These are phyloP conservation scores for Entrophospora sp. DNA, from an alignment of 192 early-diverging fungal species.

Conservation along the genomic window DNA sequence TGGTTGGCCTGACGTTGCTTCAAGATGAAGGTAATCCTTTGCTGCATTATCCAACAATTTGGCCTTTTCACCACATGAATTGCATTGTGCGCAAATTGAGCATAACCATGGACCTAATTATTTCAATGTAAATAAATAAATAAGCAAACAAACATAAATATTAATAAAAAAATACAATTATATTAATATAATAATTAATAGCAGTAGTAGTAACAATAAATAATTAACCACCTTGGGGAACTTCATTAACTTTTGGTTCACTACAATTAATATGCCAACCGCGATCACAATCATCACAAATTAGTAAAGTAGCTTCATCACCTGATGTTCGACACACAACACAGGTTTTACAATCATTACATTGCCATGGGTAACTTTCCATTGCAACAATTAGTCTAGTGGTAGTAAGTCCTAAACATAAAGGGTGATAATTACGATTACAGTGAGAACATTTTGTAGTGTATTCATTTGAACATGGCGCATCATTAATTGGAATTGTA, in stretches of 20 bases:
- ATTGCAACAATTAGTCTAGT: constrained; percentile 39
- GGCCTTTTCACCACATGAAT: constrained; percentile 36
- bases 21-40: constrained; percentile 32
- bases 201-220: background rate
- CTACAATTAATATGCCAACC: constrained; percentile 54
- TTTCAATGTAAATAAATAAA: background rate
- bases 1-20: constrained; percentile 21
- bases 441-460: constrained; percentile 43
- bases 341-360: constrained; percentile 52
- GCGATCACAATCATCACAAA: constrained; percentile 58
- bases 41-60: constrained; percentile 21
- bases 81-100: constrained; percentile 45
- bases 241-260: constrained; percentile 39
- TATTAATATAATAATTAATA: no score
- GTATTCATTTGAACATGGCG: constrained; percentile 30
- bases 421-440: constrained; percentile 38
- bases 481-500: background rate
- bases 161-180: background rate
- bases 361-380: constrained; percentile 50
- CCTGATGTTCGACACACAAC: constrained; percentile 42
- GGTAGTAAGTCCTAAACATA: constrained; percentile 42
- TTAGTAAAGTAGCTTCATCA: constrained; percentile 48
- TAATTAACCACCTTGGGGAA: constrained; percentile 38
- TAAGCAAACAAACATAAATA: background rate
- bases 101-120: constrained; percentile 42